phyloP scores from a whole-genome alignment of 2,329 filamentous ascomycete genomes.

The Diplodia intermedia region DNA sequence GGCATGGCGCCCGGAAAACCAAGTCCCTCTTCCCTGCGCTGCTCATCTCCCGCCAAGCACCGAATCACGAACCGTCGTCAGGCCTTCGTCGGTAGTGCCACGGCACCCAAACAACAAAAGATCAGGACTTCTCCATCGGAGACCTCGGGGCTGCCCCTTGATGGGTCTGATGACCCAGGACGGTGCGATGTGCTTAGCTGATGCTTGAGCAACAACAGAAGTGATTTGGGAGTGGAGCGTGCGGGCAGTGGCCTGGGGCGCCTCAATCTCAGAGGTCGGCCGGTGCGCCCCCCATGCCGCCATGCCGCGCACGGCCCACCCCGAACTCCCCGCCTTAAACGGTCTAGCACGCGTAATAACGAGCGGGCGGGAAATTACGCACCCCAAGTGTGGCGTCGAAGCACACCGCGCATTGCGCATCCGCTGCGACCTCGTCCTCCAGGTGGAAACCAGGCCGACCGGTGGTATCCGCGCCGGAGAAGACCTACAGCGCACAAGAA shows the following conservation, averaged over 20 bases:
- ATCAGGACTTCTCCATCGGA: no score
- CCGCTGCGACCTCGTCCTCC: background rate
- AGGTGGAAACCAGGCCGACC: background rate
- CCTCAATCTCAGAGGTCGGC: background rate
- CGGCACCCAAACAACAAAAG: background rate
- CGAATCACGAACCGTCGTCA: constrained; percentile 10
- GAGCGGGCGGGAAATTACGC: constrained; percentile 18
- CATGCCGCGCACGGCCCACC: background rate
- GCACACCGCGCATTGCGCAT: background rate
- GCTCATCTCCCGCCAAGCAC: constrained; percentile 20
- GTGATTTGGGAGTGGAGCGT: background rate
- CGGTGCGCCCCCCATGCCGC: background rate
- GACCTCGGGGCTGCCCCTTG: background rate
- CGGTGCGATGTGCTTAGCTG: background rate
- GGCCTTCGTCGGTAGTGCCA: background rate
- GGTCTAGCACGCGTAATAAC: constrained; percentile 1
- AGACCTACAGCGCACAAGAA: background rate
- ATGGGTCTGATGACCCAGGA: background rate
- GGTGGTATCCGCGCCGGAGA: background rate
- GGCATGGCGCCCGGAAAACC: background rate
- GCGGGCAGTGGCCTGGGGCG: background rate
- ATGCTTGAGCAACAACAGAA: constrained; percentile 2
- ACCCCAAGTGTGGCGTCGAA: constrained; percentile 7
- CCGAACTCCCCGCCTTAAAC: background rate
- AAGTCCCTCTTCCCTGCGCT: constrained; percentile 6